Evolutionary conservation across 805 yeast species (phyloP).

Genomic region (Ogataea populi-albae): DNA sequence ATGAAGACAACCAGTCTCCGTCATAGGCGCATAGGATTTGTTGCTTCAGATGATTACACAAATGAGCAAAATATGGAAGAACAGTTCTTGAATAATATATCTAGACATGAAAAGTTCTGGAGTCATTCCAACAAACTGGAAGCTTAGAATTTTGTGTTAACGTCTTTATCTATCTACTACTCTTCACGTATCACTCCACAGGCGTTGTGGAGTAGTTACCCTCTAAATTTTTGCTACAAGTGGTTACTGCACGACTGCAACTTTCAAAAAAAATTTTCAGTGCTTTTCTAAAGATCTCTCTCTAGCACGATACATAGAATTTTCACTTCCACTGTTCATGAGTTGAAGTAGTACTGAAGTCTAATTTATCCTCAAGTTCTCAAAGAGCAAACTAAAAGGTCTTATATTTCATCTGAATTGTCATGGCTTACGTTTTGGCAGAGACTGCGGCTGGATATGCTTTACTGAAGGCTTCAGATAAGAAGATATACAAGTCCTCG

Average conservation of each 20-base stretch:
- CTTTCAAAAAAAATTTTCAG: constrained; percentile 3
- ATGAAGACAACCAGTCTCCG: constrained; percentile 15
- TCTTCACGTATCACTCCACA: no score
- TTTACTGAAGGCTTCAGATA: constrained; percentile 93
- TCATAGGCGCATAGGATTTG: constrained; percentile 15
- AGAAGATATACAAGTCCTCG: constrained; percentile 87
- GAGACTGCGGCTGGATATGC: constrained; percentile 99
- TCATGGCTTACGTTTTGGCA: constrained; percentile 90
- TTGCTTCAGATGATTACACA: background rate
- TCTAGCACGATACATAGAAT: no score
- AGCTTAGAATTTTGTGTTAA: no score
- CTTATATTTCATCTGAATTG: no score
- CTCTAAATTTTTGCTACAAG: no score
- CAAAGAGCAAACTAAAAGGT: constrained; percentile 1
- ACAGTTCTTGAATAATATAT: constrained; percentile 6
- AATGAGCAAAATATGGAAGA: constrained; percentile 2
- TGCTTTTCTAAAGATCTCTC: background rate
- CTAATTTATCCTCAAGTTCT: no score
- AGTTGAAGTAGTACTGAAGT: no score
- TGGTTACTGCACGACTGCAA: constrained; percentile 1
- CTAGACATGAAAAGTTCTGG: constrained; percentile 6
- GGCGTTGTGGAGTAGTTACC: constrained; percentile 2
- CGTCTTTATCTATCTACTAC: no score
- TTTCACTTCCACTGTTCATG: no score
- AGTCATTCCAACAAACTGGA: no score